A percentile compares a stretch with the other conserved stretches of the same genome.
Conservation (phyloP, 495 filamentous ascomycete genomes). For the Neurospora tetrasperma region DNA sequence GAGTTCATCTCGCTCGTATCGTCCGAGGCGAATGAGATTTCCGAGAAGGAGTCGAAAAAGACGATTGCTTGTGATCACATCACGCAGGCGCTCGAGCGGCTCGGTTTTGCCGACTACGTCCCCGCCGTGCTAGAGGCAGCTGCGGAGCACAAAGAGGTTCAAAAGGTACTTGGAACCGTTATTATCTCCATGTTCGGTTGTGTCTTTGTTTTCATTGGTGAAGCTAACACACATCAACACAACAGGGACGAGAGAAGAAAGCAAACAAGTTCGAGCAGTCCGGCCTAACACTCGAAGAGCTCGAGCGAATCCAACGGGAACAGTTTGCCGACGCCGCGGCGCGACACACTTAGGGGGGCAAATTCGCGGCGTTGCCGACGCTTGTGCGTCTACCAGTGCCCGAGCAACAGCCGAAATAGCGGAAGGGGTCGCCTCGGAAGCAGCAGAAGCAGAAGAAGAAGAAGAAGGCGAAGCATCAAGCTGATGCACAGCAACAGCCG, state of each 20-base stretch:
- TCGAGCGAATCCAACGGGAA: constrained; percentile 79
- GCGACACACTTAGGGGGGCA: constrained; percentile 27
- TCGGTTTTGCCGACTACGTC: constrained; percentile 88
- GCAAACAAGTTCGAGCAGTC: constrained; percentile 93
- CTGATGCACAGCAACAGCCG: not conserved
- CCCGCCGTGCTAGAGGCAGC: constrained; percentile 77
- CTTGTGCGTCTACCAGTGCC: not conserved
- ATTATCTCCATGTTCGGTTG: not conserved
- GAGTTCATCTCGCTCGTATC: constrained; percentile 98
- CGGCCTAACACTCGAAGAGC: constrained; percentile 78
- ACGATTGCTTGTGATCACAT: constrained; percentile 97
- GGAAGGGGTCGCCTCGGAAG: not conserved
- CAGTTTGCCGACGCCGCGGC: constrained; percentile 69
- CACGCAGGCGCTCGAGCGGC: constrained; percentile 76
- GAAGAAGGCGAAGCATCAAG: not conserved
- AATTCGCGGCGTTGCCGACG: not conserved
- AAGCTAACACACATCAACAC: constrained; percentile 9
- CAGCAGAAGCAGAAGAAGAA: not conserved
- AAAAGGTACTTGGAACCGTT: constrained; percentile 56
- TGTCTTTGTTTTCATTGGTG: not conserved
- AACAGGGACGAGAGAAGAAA: constrained; percentile 92
- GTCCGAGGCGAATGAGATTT: constrained; percentile 95
- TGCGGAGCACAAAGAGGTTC: constrained; percentile 79
- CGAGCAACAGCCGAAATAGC: not conserved
- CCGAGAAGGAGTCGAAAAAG: constrained; percentile 96